Base-by-base conservation (phyloP, 768 basidiomycete genomes). In the Cystofilobasidium bisporidii region DNA sequence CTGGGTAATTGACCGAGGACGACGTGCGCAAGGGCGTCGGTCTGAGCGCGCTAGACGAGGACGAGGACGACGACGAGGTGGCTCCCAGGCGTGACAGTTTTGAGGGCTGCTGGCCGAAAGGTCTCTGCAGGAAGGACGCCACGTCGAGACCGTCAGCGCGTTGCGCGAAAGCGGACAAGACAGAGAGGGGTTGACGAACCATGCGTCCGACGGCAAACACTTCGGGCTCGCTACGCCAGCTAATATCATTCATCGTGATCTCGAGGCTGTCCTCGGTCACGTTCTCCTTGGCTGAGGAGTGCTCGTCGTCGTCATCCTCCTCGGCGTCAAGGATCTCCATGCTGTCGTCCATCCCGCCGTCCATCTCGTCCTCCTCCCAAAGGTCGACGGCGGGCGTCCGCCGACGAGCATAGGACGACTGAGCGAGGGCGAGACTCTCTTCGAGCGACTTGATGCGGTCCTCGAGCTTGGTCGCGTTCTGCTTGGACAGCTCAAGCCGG, bases 181-280 rank as follows among this genome's bases (percentile, higher is more conserved):
- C 6, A 28, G 30, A 56, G 5, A 56, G 17, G 18, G 5, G n/a
- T 6, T n/a, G 15, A 32, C 53, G 12, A 10, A 56, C 53, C 30
- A 32, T 56, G 15, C 17, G 17, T 9, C 30, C 30, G 28, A 30
- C 22, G 28, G 53, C 28, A 32, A 30, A 56, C 17, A 38, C 33
- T 5, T 43, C 60, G 9, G 45, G 40, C n/a, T 61, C 40, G 60
- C 60, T 61, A 28, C 14, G 36, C 60, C 60, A 61, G 33, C 60
- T 61, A 24, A 61, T 47, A 26, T 61, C 60, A 24, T 47, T 43
- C n/a, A 26, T 20, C 40, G 60, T 41, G 36, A 60, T 38, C 41
- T 61, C 40, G 22, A 28, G 40, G 28, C 40, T 61, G 22, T 61
- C 60, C 4, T 61, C 60, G 30, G 24, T 22, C 15, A 18, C 38